A percentile compares a stretch with the other conserved stretches of the same genome.
phyloP scores from a whole-genome alignment of 305 asterid genomes.

The Rubia peregrina region DNA sequence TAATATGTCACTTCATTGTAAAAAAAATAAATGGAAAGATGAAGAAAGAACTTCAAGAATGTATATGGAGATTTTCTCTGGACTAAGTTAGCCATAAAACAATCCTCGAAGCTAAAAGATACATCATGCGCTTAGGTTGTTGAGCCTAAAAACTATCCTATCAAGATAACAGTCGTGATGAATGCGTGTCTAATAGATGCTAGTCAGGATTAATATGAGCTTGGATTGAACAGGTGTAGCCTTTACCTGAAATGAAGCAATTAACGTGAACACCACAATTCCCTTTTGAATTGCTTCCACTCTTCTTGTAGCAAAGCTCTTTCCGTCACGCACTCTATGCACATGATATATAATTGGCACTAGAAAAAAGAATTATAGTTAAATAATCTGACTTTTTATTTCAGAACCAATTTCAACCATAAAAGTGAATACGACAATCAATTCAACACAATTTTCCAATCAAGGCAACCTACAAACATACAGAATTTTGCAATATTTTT shows the following conservation, averaged over 20 bases:
- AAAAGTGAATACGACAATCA: conserved; percentile 6
- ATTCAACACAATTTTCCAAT: conserved; percentile 7
- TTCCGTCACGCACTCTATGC: conserved; percentile 88
- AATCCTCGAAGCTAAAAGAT: not conserved
- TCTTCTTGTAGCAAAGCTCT: conserved; percentile 91
- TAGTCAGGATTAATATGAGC: not conserved
- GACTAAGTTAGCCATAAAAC: not conserved
- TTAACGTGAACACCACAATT: conserved; percentile 55
- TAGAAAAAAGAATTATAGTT: conserved; percentile 18
- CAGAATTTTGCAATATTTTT: not conserved
- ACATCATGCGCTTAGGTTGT: not conserved
- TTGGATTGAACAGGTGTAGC: conserved; percentile 8
- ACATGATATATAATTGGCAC: conserved; percentile 94
- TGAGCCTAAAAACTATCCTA: not conserved
- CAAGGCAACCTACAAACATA: not conserved
- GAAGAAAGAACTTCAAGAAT: not conserved
- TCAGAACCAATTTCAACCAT: conserved; percentile 1
- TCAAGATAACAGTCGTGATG: not conserved
- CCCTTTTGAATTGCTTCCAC: conserved; percentile 97
- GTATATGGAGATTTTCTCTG: not conserved
- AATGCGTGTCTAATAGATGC: not conserved
- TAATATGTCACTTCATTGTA: conserved; percentile 12
- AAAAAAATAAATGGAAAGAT: not conserved
- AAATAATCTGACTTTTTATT: conserved; percentile 1
- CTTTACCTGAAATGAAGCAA: conserved; percentile 94